Base-by-base conservation (phyloP, 129 eudicot genomes). In the Chrysanthemum lavandulifolium region DNA sequence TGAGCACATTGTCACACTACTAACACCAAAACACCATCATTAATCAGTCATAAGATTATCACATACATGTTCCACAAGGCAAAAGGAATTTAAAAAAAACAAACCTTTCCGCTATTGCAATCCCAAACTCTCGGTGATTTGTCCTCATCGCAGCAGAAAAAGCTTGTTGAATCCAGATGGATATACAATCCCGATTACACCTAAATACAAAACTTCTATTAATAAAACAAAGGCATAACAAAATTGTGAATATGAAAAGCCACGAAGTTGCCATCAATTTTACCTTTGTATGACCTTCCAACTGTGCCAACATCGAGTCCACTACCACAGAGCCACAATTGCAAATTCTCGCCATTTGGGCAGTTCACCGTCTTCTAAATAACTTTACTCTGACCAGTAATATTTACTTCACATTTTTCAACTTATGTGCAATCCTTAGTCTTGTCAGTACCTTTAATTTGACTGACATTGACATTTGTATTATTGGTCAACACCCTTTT, bases 91-190 rank as follows among this genome's bases (percentile, higher is more conserved):
- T 19, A 0, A 13, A 72, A 3, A n/a, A 80, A 56, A 56, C 73
- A 15, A 23, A 88, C 92, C 91, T 83, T 85, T 6, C 96, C 94
- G 59, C 82, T 89, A 49, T 85, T 72, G 77, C 96, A 92, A 81
- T 92, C 82, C 97, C 91, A 86, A 73, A 76, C 78, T 40, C 91
- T 82, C 64, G 89, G 7, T 45, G 87, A 71, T 58, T 74, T 77
- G 49, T 89, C 97, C 78, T 85, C 83, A 61, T 96, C 75, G 13
- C 79, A 80, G 6, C 85, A 81, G 61, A 53, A 83, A 83, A 4
- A 92, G 89, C 76, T 83, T 79, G 70, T 76, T 76, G 47, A 86
- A 80, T 55, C 84, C 93, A 71, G 70, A 68, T 2, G 92, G 91
- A 15, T 86, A 81, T 8, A 86, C 75, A 60, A 91, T 79, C 74